A percentile compares a stretch with the other conserved stretches of the same genome.
These are phyloP conservation scores for Colletotrichum sp. DNA, from an alignment of 2,329 filamentous ascomycete genomes.

Conservation along the genomic window DNA sequence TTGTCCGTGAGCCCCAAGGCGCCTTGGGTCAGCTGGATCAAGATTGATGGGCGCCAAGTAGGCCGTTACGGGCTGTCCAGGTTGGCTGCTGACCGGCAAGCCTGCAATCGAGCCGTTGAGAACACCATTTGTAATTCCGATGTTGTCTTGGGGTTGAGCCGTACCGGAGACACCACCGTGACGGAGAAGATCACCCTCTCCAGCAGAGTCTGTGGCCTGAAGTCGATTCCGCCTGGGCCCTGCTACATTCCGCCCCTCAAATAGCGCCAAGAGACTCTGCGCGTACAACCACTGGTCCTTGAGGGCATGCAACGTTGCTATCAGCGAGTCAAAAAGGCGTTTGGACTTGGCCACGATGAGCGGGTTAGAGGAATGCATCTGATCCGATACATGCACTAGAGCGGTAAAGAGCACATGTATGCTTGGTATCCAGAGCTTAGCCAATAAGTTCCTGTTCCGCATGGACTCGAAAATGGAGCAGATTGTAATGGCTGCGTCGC, in stretches of 20 bases:
- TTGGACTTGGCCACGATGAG: slow-evolving; percentile 34
- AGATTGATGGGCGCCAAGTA: background rate
- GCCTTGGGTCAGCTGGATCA: background rate
- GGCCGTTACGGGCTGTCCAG: background rate
- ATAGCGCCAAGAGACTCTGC: slow-evolving; percentile 32
- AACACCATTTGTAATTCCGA: background rate
- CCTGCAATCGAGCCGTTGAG: background rate
- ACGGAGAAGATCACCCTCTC: background rate
- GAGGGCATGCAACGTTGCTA: slow-evolving; percentile 31
- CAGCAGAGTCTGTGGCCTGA: too few species aligned
- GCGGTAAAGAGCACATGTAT: slow-evolving; percentile 36
- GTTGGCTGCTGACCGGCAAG: background rate
- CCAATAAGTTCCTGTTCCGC: slow-evolving; percentile 23
- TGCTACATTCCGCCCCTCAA: slow-evolving; percentile 24
- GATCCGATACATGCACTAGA: slow-evolving; percentile 31
- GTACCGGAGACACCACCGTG: background rate
- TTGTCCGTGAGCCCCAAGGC: background rate
- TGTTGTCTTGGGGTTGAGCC: background rate
- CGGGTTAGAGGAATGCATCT: slow-evolving; percentile 32
- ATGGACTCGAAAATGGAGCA: slow-evolving; percentile 35
- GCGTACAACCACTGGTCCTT: slow-evolving; percentile 36
- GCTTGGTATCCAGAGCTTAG: slow-evolving; percentile 31
- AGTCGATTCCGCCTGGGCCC: background rate
- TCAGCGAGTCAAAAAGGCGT: slow-evolving; percentile 31
- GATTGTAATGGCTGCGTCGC: slow-evolving; percentile 30